phyloP scores from a whole-genome alignment of 495 filamentous ascomycete genomes.

The Cryomyces minteri region DNA sequence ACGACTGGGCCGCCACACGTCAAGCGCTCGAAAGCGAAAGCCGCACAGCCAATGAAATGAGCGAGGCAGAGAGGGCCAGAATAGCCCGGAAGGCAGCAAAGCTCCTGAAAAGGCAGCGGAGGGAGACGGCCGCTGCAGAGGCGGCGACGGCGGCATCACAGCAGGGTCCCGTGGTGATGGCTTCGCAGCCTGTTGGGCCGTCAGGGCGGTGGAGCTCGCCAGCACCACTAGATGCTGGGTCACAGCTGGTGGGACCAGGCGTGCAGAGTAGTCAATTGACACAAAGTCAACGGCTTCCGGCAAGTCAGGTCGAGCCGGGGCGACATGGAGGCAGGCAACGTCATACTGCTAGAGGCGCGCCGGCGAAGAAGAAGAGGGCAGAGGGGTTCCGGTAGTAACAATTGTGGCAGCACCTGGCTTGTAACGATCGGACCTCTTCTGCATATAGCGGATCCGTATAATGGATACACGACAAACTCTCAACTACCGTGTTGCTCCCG shows the following conservation, averaged over 20 bases:
- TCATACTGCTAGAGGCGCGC: neutral
- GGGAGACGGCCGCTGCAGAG: constrained; percentile 3
- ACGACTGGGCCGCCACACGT: constrained; percentile 6
- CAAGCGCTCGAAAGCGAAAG: neutral
- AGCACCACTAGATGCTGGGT: neutral
- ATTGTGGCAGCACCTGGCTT: neutral
- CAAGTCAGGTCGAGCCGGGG: constrained; percentile 18
- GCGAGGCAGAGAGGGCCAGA: constrained; percentile 2
- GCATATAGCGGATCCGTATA: too few relatives aligned
- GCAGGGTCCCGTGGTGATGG: neutral
- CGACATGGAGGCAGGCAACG: constrained; percentile 13
- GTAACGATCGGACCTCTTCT: too few relatives aligned
- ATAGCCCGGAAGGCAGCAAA: constrained; percentile 2
- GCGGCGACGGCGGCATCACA: neutral
- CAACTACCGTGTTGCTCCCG: too few relatives aligned
- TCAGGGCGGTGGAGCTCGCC: constrained; percentile 4
- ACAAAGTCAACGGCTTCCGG: neutral
- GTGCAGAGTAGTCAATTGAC: neutral
- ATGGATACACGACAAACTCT: too few relatives aligned
- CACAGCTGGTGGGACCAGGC: neutral
- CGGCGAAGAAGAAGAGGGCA: constrained; percentile 16
- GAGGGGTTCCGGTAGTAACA: constrained; percentile 11
- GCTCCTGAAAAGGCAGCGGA: constrained; percentile 3
- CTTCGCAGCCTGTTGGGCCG: neutral
- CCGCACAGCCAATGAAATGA: constrained; percentile 5